Evolutionary conservation across 108 stramenopile genomes (phyloP).

Genomic region (Poteriospumella lacustris): DNA sequence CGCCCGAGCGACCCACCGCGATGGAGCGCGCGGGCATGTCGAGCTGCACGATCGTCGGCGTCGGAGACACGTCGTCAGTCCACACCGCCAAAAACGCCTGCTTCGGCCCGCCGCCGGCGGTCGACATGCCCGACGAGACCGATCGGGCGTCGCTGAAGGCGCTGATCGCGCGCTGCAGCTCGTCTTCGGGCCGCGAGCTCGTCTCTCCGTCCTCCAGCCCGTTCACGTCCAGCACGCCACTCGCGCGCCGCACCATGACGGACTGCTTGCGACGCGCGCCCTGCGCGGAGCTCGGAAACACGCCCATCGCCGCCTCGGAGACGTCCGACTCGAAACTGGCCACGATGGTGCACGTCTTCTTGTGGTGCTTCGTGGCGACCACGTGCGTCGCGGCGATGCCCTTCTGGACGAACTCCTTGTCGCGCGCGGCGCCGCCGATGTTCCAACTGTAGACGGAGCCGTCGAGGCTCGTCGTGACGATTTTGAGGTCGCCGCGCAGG

Average conservation of each 20-base stretch:
- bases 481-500: not conserved
- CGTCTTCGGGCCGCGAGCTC: too few relatives aligned
- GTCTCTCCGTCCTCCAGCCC: too few relatives aligned
- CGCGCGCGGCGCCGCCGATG: not conserved
- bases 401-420: not conserved
- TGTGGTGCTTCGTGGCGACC: not conserved
- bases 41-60: not conserved
- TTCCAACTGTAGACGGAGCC: conserved; percentile 20
- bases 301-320: too few relatives aligned
- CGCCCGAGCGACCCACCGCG: not conserved
- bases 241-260: too few relatives aligned
- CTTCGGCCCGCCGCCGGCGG: not conserved
- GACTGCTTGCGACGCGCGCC: too few relatives aligned
- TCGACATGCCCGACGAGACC: too few relatives aligned
- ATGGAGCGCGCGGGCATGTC: not conserved
- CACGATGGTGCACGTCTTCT: not conserved
- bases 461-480: conserved; percentile 1
- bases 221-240: too few relatives aligned
- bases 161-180: too few relatives aligned
- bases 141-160: too few relatives aligned
- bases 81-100: conserved; percentile 1
- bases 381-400: not conserved
- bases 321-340: not conserved
- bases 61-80: not conserved
- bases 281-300: too few relatives aligned